Evolutionary conservation across 192 early-diverging fungal species (phyloP), one percentile per base, ranked within the genome.

Genomic region (Diversispora eburnea): DNA sequence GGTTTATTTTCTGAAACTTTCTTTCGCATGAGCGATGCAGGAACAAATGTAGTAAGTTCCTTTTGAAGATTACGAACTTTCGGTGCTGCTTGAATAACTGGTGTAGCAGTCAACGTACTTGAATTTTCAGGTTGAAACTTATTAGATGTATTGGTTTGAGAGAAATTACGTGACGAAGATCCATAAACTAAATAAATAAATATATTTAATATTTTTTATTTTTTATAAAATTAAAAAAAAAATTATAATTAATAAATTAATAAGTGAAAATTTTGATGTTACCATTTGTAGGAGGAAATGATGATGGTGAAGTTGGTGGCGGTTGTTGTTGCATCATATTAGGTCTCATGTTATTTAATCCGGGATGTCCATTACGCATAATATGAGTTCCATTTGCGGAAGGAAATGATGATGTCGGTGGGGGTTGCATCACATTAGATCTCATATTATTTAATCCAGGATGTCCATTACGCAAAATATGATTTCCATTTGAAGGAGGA

Each of bases 1-100:
- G 85, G 82, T 73, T 78, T 78, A 45, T 63, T 67, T 64, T 77
- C 76, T 25, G 52, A 57, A 13, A 66, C 76, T 73, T 84, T 82
- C 76, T 87, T 89, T 65, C 83, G 82, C 17, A 84, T 75, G 45
- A 93, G 72, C 4, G 84, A 78, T 15, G 86, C 78, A 0, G 93
- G 93, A 2, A 94, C 89, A 66, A 94, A 80, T 4, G 84, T 77
- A 8, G 88, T 86, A 42, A 92, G 77, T 79, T 94, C 93, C 68
- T 92, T 91, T 78, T 91, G 89, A 70, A 94, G 82, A 75, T 94
- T 88, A 60, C 93, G 87, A 65, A 93, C 84, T 70, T 90, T 82
- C 17, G 93, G 93, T 59, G 87, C 92, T 0, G 91, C 93, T 25
- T 89, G 84, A 17, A 94, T 88, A 17, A 89, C 87, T n/a, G 80